A percentile compares a stretch with the other conserved stretches of the same genome.
These are phyloP conservation scores for Xylaria telfairii DNA, from an alignment of 495 filamentous ascomycete genomes.

Conservation along the genomic window DNA sequence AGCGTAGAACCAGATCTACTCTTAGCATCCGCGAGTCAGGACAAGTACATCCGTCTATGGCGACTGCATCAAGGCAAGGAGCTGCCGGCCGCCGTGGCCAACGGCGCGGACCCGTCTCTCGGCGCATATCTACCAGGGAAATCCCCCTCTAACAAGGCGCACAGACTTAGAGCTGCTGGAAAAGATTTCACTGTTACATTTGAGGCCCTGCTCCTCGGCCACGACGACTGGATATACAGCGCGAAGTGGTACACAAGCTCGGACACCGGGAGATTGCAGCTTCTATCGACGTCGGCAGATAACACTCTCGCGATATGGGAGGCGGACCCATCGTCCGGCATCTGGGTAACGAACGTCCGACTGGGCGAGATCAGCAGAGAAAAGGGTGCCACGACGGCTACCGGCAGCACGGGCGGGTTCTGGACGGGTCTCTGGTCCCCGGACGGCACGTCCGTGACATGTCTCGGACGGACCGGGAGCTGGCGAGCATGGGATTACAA, in stretches of 20 bases:
- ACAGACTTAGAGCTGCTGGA: constrained; percentile 63
- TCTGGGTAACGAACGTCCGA: constrained; percentile 84
- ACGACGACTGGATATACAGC: constrained; percentile 98
- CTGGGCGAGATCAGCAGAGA: constrained; percentile 92
- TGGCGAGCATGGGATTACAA: constrained; percentile 81
- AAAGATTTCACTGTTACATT: constrained; percentile 81
- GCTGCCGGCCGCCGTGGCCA: constrained; percentile 55
- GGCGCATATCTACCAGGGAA: constrained; percentile 63
- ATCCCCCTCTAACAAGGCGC: constrained; percentile 85
- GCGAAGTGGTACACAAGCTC: constrained; percentile 65
- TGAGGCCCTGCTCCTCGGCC: constrained; percentile 91
- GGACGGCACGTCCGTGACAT: constrained; percentile 72
- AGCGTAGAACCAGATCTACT: constrained; percentile 68
- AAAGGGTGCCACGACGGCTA: constrained; percentile 94
- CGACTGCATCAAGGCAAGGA: constrained; percentile 73
- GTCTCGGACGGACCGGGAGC: constrained; percentile 87
- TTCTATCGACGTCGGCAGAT: constrained; percentile 92
- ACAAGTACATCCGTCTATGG: constrained; percentile 97
- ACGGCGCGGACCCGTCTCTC: constrained; percentile 50
- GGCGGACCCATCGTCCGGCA: constrained; percentile 77
- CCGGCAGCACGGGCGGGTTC: constrained; percentile 92
- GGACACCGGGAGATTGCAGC: constrained; percentile 60
- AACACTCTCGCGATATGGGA: constrained; percentile 95
- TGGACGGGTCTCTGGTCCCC: constrained; percentile 96
- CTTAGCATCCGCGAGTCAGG: constrained; percentile 92